Evolutionary conservation across 1,284 basidiomycete genomes (phyloP), one percentile per base, ranked within the genome.

Genomic region (Microbotryum violaceum): DNA sequence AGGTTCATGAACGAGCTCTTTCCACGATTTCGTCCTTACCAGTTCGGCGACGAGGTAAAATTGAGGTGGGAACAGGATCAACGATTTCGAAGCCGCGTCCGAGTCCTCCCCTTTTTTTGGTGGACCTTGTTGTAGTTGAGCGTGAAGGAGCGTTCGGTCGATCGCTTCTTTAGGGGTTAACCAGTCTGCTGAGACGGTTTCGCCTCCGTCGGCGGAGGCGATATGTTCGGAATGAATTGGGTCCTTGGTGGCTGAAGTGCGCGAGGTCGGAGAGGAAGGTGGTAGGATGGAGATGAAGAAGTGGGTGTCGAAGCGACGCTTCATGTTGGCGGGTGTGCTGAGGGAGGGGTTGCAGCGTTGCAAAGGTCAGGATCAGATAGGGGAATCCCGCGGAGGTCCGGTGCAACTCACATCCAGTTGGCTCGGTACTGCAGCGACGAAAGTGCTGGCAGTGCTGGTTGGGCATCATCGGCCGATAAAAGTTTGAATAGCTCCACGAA

Each of bases 271-370:
- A 7, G 65, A 61, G n/a, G 56, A 53, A 9, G 61, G 49, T 0
- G 68, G 66, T 18, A 70, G 63, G 44, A 73, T 53, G 23, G 68
- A 48, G 47, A 71, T 57, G 61, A 69, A 72, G 60, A 73, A 73
- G 51, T 64, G 65, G 3, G 72, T 73, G 57, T 73, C 70, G 64
- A 69, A 73, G 4, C 72, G 65, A 23, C 70, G 59, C 4, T 59
- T 67, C 14, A 64, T 54, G 29, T 56, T 27, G 6, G 29, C 49
- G 1, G 66, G 67, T 2, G 67, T 70, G 23, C 65, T 67, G 55
- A 16, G 10, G 10, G 9, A 33, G 29, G 1, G 8, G 31, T 54
- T 42, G 9, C 29, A 23, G 12, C 37, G 16, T 18, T 6, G 16
- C 37, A 12, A 6, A 42, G 14, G 5, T 42, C 37, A 42, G 37